These are phyloP conservation scores for Paecilomyces niveus DNA, from an alignment of 2,329 filamentous ascomycete genomes.

Conservation along the genomic window DNA sequence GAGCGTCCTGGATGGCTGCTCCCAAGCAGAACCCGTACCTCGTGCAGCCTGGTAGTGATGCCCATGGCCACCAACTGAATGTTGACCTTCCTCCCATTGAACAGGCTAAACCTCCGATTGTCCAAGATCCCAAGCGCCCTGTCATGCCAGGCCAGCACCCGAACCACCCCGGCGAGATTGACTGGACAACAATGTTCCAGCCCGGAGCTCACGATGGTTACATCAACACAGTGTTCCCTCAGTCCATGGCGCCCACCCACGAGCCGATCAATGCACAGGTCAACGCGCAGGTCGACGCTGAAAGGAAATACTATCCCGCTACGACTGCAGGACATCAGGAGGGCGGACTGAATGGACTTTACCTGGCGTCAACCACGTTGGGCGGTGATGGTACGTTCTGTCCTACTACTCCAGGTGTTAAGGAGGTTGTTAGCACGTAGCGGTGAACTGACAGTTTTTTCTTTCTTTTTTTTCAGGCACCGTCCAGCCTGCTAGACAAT, in stretches of 20 bases:
- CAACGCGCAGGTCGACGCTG: constrained; percentile 54
- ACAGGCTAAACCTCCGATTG: constrained; percentile 34
- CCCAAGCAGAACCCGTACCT: constrained; percentile 39
- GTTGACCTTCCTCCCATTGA: constrained; percentile 37
- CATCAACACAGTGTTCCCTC: constrained; percentile 54
- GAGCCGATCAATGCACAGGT: constrained; percentile 63
- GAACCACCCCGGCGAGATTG: constrained; percentile 53
- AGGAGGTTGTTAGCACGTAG: neutral
- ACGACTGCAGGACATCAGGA: constrained; percentile 34
- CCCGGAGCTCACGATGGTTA: constrained; percentile 61
- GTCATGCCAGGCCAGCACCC: constrained; percentile 56
- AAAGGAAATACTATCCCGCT: constrained; percentile 48
- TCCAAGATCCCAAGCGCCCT: constrained; percentile 35
- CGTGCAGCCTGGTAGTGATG: constrained; percentile 34
- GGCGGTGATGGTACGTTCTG: constrained; percentile 41
- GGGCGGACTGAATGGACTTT: constrained; percentile 40
- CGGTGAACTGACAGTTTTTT: constrained; percentile 13
- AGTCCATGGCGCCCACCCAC: constrained; percentile 63
- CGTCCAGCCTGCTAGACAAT: constrained; percentile 51
- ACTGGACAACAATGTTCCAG: constrained; percentile 76
- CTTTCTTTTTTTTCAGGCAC: constrained; percentile 52
- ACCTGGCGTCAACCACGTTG: constrained; percentile 40
- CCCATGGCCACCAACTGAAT: constrained; percentile 35
- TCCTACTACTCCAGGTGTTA: constrained; percentile 34
- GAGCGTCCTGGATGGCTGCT: constrained; percentile 36